phyloP scores from a whole-genome alignment of 352 stramenopile genomes.

The Phytophthora chlamydospora region DNA sequence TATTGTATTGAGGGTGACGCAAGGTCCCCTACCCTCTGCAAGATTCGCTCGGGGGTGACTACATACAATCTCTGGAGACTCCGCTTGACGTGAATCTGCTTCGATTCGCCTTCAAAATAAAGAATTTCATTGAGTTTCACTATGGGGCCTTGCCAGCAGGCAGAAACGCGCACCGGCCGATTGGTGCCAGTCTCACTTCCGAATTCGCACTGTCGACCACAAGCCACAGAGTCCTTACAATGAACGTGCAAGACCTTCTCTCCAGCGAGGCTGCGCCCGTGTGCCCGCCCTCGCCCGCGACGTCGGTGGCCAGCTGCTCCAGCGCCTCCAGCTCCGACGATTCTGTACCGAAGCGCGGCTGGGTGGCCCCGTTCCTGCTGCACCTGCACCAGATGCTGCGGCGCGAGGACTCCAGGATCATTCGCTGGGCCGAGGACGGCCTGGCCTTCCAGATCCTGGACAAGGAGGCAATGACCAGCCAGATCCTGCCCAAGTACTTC shows the following conservation, averaged over 20 bases:
- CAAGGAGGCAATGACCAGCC: conserved; percentile 83
- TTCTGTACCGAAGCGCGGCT: conserved; percentile 58
- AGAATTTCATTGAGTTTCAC: conserved; percentile 60
- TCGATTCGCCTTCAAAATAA: conserved; percentile 62
- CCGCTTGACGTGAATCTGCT: conserved; percentile 34
- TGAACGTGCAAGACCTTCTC: conserved; percentile 63
- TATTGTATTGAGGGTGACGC: neutral
- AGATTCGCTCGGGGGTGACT: conserved; percentile 13
- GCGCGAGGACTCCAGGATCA: conserved; percentile 75
- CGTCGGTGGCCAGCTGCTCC: conserved; percentile 44
- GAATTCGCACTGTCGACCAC: conserved; percentile 25
- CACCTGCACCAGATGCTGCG: conserved; percentile 88
- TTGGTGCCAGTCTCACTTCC: conserved; percentile 39
- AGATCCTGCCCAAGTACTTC: conserved; percentile 94
- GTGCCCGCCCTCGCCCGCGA: conserved; percentile 46
- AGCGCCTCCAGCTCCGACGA: conserved; percentile 30
- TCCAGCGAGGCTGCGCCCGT: conserved; percentile 9
- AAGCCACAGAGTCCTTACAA: conserved; percentile 15
- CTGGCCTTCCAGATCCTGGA: conserved; percentile 87
- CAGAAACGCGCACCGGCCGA: conserved; percentile 15
- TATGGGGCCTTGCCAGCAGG: conserved; percentile 27
- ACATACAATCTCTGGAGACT: neutral
- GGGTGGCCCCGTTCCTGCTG: conserved; percentile 87
- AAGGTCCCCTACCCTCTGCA: conserved; percentile 8
- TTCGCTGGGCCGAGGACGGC: conserved; percentile 82